Evolutionary conservation across 2,329 filamentous ascomycete species (phyloP).

Genomic region (Rachicladosporium sp.): DNA sequence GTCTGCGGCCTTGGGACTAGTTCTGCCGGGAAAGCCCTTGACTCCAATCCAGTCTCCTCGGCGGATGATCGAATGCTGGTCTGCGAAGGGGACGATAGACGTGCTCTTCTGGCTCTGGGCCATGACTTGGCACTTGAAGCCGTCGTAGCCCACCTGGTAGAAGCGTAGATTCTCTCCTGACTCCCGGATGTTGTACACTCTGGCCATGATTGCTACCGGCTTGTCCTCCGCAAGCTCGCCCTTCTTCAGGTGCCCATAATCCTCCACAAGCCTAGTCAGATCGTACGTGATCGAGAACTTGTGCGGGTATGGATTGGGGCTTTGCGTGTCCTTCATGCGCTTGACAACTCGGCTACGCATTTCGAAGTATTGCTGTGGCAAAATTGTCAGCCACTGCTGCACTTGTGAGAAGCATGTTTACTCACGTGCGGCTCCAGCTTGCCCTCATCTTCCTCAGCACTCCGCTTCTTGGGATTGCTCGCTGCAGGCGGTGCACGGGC

Average conservation of each 20-base stretch:
- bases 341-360: conserved; percentile 77
- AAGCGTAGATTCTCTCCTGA: conserved; percentile 79
- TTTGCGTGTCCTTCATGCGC: conserved; percentile 54
- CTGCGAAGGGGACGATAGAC: conserved; percentile 60
- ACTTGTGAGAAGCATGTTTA: conserved; percentile 11
- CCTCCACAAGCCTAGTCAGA: conserved; percentile 63
- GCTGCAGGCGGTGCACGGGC: conserved; percentile 43
- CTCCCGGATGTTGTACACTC: conserved; percentile 79
- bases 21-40: conserved; percentile 71
- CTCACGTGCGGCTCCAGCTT: conserved; percentile 63
- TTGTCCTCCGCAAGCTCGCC: conserved; percentile 70
- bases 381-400: not conserved
- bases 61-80: conserved; percentile 79
- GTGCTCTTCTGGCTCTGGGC: conserved; percentile 72
- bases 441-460: conserved; percentile 52
- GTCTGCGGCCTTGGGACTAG: conserved; percentile 70
- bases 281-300: conserved; percentile 81
- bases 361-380: conserved; percentile 75
- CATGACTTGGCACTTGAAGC: conserved; percentile 77
- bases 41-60: conserved; percentile 89
- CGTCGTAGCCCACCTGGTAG: conserved; percentile 72
- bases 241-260: conserved; percentile 73
- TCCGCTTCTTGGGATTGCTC: conserved; percentile 41
- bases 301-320: conserved; percentile 82
- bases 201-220: conserved; percentile 63